Conservation (phyloP, 495 filamentous ascomycete species). For the Penicillium parvum region DNA sequence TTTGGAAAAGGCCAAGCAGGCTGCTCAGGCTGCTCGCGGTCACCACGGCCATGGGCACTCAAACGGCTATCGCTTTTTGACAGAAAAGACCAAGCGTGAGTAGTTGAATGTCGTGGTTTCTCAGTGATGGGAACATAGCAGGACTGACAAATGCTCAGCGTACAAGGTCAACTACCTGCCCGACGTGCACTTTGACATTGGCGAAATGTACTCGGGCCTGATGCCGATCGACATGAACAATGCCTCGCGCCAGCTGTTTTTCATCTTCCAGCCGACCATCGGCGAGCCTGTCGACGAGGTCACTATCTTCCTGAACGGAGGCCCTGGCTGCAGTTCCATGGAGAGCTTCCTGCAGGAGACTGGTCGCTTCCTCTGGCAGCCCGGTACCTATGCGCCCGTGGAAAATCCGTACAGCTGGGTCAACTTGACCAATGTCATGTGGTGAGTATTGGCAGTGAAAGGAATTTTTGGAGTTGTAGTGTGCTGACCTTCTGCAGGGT, state of each 20-base stretch:
- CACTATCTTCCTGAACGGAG: constrained; percentile 70
- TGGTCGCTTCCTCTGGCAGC: constrained; percentile 59
- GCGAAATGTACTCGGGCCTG: constrained; percentile 71
- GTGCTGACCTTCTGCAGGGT: constrained; percentile 27
- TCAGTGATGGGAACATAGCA: neutral
- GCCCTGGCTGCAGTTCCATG: constrained; percentile 63
- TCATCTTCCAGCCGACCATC: constrained; percentile 47
- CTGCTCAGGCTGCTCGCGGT: constrained; percentile 50
- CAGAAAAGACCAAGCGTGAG: constrained; percentile 33
- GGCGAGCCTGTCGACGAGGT: constrained; percentile 58
- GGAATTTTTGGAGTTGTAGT: too few relatives aligned
- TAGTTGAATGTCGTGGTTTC: neutral
- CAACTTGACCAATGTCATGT: constrained; percentile 61
- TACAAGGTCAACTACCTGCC: constrained; percentile 67
- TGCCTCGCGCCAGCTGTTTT: constrained; percentile 46
- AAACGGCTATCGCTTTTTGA: constrained; percentile 36
- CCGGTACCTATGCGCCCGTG: constrained; percentile 53
- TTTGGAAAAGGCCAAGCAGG: constrained; percentile 74
- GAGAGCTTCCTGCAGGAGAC: constrained; percentile 65
- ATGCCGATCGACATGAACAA: constrained; percentile 62
- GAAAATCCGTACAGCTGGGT: constrained; percentile 64
- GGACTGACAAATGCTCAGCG: constrained; percentile 28
- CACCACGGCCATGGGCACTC: constrained; percentile 11
- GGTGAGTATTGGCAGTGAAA: constrained; percentile 31
- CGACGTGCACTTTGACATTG: constrained; percentile 67